A percentile compares a stretch with the other conserved stretches of the same genome.
phyloP scores from a whole-genome alignment of 2,329 filamentous ascomycete species.

The Cordyceps pruinosa region DNA sequence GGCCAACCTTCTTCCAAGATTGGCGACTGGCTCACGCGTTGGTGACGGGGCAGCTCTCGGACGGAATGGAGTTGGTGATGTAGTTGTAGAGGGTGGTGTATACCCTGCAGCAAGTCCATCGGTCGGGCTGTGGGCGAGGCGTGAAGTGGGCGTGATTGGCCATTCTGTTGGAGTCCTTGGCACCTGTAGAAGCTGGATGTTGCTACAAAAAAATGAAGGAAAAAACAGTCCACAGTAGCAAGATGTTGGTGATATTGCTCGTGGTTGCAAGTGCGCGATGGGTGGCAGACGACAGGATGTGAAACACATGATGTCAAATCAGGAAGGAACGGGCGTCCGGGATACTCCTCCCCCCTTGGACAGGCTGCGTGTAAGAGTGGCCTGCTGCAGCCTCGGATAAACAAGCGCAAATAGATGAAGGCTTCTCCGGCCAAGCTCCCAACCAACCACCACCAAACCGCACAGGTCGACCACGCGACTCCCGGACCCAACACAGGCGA shows the following conservation, averaged over 20 bases:
- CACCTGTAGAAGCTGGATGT: no score
- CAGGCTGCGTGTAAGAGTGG: no score
- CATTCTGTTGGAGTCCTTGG: no score
- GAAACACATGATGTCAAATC: conserved; percentile 1
- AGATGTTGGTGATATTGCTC: not conserved
- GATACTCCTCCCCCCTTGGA: not conserved
- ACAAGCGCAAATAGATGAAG: not conserved
- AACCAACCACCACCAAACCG: not conserved
- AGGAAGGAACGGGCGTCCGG: not conserved
- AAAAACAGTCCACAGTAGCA: not conserved
- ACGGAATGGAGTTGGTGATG: no score
- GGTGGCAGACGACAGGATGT: not conserved
- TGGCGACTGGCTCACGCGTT: no score
- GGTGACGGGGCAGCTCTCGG: no score
- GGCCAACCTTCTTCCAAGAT: not conserved
- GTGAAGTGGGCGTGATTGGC: no score
- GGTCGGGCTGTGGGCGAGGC: no score
- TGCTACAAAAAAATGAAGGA: no score
- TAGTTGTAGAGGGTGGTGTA: no score
- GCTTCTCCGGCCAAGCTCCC: not conserved
- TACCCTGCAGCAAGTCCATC: no score
- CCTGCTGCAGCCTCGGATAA: conserved; percentile 4
- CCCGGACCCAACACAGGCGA: not conserved
- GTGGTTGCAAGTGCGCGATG: no score
- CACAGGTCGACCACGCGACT: not conserved